Percentiles rank a stretch among this genome's conserved stretches.
These are phyloP conservation scores for Artemisia annua DNA, from an alignment of 129 eudicot genomes.

Conservation along the genomic window DNA sequence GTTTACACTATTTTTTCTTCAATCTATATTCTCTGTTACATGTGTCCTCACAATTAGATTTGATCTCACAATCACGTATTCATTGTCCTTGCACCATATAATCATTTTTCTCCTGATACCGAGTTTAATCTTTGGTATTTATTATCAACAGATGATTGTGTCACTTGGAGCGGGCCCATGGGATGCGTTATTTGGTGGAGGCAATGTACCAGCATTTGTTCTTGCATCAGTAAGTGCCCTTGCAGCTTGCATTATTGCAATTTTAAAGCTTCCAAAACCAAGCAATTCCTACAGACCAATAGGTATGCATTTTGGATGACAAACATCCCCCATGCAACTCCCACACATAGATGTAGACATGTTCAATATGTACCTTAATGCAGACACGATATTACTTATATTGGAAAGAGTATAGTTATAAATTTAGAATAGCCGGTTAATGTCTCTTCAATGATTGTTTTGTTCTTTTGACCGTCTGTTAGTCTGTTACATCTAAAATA, in stretches of 20 bases:
- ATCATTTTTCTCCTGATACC: background rate
- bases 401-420: constrained; percentile 21
- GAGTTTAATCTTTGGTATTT: background rate
- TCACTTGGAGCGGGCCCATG: constrained; percentile 99
- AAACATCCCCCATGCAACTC: constrained; percentile 15
- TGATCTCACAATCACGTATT: too few species aligned
- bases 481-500: background rate
- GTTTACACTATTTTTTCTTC: too few species aligned
- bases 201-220: constrained; percentile 91
- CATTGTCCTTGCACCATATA: background rate
- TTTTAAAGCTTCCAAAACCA: constrained; percentile 66
- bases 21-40: too few species aligned
- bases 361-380: constrained; percentile 29
- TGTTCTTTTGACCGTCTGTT: constrained; percentile 11
- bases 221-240: constrained; percentile 81
- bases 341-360: constrained; percentile 17
- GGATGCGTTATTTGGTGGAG: constrained; percentile 98
- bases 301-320: constrained; percentile 77
- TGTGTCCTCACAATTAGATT: too few species aligned
- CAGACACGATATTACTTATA: constrained; percentile 25
- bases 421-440: constrained; percentile 12
- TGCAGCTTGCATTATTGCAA: constrained; percentile 80
- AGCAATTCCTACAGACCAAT: constrained; percentile 61
- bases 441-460: background rate
- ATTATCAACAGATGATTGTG: constrained; percentile 66